phyloP scores from a whole-genome alignment of 345 rosid genomes.

The Syzygium jambos region DNA sequence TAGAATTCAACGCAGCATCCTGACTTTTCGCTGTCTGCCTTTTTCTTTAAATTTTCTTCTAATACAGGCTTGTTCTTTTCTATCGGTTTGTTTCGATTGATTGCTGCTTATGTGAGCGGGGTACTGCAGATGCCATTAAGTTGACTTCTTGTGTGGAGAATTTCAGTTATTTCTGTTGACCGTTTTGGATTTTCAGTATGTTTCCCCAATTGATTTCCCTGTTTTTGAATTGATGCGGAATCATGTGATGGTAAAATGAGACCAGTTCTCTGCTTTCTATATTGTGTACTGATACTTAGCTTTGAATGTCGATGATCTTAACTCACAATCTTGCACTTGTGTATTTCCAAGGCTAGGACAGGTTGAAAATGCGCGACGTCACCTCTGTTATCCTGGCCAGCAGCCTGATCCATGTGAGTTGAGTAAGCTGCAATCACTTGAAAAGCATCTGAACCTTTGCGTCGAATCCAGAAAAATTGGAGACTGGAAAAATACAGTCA shows the following conservation, averaged over 20 bases:
- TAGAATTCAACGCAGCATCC: too few relatives aligned
- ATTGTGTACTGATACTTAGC: neutral
- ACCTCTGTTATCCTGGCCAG: slow-evolving; percentile 60
- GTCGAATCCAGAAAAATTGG: slow-evolving; percentile 64
- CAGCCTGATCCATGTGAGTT: slow-evolving; percentile 59
- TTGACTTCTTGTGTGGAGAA: neutral
- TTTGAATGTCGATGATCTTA: neutral
- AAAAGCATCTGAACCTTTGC: slow-evolving; percentile 67
- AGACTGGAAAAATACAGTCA: slow-evolving; percentile 63
- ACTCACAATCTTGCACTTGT: neutral
- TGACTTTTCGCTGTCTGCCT: too few relatives aligned
- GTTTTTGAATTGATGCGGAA: neutral
- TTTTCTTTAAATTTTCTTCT: too few relatives aligned
- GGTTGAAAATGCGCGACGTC: slow-evolving; percentile 57
- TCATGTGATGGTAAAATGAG: neutral
- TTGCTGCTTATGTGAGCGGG: neutral
- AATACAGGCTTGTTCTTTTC: neutral
- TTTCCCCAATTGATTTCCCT: neutral
- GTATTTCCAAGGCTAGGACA: slow-evolving; percentile 61
- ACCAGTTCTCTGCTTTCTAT: neutral
- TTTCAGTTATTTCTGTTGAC: neutral
- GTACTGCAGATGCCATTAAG: neutral
- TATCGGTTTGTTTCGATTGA: neutral
- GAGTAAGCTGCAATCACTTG: slow-evolving; percentile 62
- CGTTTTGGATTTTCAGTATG: neutral